Conservation (phyloP, 2,329 filamentous ascomycete species). For the Aspergillus eucalypticola region DNA sequence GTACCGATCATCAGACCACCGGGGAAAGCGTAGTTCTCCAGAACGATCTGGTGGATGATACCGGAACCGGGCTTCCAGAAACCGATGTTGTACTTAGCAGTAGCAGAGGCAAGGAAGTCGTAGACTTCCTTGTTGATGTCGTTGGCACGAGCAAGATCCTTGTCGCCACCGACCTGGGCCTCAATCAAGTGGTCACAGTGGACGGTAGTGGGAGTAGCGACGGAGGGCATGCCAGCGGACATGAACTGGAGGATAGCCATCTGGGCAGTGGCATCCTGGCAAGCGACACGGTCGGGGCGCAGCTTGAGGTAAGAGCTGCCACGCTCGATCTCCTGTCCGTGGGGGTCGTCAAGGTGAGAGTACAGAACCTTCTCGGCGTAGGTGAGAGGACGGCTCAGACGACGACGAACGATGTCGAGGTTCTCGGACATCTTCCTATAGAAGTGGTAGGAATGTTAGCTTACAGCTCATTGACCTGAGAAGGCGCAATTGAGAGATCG, state of each 20-base stretch:
- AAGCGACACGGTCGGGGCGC: constrained; percentile 94
- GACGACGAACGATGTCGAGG: constrained; percentile 81
- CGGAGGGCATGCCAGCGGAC: constrained; percentile 93
- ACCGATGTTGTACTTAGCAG: constrained; percentile 99
- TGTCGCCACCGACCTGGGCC: constrained; percentile 86
- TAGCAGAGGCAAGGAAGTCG: constrained; percentile 90
- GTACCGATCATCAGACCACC: constrained; percentile 97
- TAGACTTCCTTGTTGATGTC: constrained; percentile 99
- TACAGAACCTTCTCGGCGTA: constrained; percentile 99
- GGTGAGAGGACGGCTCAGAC: constrained; percentile 89
- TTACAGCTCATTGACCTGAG: background rate
- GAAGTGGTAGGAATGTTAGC: constrained; percentile 26
- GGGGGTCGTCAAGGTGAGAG: constrained; percentile 96
- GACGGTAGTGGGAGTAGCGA: constrained; percentile 91
- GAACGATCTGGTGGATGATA: constrained; percentile 98
- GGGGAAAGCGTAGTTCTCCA: constrained; percentile 99
- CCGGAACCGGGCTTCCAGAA: constrained; percentile 99
- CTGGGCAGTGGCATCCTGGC: constrained; percentile 98
- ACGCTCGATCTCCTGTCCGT: constrained; percentile 94
- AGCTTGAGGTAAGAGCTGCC: constrained; percentile 95
- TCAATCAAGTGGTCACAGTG: constrained; percentile 99
- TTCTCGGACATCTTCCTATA: constrained; percentile 97
- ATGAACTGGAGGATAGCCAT: constrained; percentile 99
- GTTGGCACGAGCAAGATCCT: constrained; percentile 89
- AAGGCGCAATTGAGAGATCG: background rate